Evolutionary conservation across 106 monocot species (phyloP), one percentile per base, ranked within the genome.

Genomic region (Allium cepa): DNA sequence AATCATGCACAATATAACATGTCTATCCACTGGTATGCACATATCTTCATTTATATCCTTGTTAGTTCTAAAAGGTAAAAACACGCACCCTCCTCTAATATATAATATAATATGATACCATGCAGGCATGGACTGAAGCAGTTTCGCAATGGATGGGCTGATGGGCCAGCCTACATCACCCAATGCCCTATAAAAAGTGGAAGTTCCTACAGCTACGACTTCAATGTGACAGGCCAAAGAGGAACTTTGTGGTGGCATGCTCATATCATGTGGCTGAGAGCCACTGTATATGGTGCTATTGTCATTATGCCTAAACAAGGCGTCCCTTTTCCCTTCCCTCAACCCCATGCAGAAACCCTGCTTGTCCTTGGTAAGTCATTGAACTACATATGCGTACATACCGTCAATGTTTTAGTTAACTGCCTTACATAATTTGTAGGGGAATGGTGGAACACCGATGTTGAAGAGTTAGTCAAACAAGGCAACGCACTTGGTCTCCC

Each of bases 401-500:
- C 11, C 13, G 53, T 55, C 7, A 6, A 6, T 66, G 26, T 27
- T 4, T 48, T 46, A 16, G 36, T 46, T 13, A n/a, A 8, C 11
- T 61, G 17, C 45, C 16, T 63, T 5, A 48, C 46, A 12, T 62
- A 7, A 28, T 62, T 28, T 69, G 58, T 48, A 74, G 79, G 84
- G 10, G 84, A 84, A 53, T 84, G 84, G 84, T 84, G 84, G 84
- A 76, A 80, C 47, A 16, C 56, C 9, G 80, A 84, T 52, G 80
- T 79, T 0, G 80, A 80, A 16, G 17, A 48, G 51, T 51, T 77
- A 12, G 80, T 64, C 64, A 66, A 66, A 71, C 73, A 84, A 59
- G 73, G 76, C 11, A 73, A 55, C 46, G 55, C 68, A 46, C 77
- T 73, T 26, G 84, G 84, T 8, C 22, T 77, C 60, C 66, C 77